phyloP scores from a whole-genome alignment of 768 basidiomycete species.

The Naganishia kalamii region DNA sequence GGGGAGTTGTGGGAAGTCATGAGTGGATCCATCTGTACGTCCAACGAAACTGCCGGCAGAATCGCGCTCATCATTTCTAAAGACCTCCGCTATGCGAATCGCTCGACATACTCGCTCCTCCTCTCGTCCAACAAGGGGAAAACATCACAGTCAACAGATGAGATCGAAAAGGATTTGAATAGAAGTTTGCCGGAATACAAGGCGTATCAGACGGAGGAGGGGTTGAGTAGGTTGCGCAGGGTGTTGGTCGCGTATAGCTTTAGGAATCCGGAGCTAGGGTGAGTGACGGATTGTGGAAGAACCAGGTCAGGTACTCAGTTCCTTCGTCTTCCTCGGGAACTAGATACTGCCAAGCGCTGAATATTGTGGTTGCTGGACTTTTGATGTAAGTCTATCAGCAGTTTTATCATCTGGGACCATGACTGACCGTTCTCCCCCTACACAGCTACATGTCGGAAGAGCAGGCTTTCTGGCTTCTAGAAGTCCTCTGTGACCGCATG shows the following conservation, averaged over 20 bases:
- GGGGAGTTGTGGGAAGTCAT: slow-evolving; percentile 98
- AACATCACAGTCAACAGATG: slow-evolving; percentile 83
- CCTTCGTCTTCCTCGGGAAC: slow-evolving; percentile 46
- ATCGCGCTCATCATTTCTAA: background rate
- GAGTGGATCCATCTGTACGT: slow-evolving; percentile 72
- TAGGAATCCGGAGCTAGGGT: slow-evolving; percentile 62
- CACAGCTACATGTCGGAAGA: slow-evolving; percentile 98
- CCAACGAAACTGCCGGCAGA: background rate
- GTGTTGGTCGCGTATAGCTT: slow-evolving; percentile 94
- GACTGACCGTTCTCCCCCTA: background rate
- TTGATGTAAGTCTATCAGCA: slow-evolving; percentile 40
- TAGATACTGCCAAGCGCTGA: slow-evolving; percentile 98
- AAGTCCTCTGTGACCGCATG: slow-evolving; percentile 87
- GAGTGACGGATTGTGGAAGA: slow-evolving; percentile 1
- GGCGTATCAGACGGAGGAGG: slow-evolving; percentile 85
- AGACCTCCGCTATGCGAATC: slow-evolving; percentile 75
- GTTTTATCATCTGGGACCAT: background rate
- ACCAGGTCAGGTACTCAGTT: background rate
- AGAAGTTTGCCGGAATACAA: slow-evolving; percentile 93
- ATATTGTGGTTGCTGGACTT: slow-evolving; percentile 77
- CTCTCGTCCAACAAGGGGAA: slow-evolving; percentile 70
- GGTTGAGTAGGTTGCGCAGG: slow-evolving; percentile 73
- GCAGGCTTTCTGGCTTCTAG: slow-evolving; percentile 93
- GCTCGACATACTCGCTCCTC: slow-evolving; percentile 70
- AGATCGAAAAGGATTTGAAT: slow-evolving; percentile 97